These are phyloP conservation scores for Chlamydomonas sp. DNA, from an alignment of 139 green algal species.

Conservation along the genomic window DNA sequence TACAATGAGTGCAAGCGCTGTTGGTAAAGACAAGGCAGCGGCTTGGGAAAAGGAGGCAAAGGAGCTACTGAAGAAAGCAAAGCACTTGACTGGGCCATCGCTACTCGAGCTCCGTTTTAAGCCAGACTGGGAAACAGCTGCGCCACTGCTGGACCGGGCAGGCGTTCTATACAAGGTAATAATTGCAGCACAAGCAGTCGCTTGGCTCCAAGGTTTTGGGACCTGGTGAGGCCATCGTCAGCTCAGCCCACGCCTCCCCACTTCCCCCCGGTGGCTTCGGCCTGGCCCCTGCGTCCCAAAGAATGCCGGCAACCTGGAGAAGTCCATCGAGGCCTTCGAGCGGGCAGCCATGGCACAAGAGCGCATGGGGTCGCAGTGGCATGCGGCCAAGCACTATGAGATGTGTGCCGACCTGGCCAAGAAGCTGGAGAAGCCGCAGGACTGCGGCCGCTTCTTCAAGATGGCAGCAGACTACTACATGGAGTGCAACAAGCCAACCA, in stretches of 20 bases:
- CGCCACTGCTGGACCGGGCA: constrained; percentile 78
- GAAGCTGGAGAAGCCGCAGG: constrained; percentile 44
- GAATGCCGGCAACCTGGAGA: constrained; percentile 62
- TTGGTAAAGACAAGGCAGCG: background rate
- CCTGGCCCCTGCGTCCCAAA: constrained; percentile 9
- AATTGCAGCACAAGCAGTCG: background rate
- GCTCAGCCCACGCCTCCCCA: background rate
- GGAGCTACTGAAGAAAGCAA: constrained; percentile 73
- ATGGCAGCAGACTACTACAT: constrained; percentile 63
- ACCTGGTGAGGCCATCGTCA: background rate
- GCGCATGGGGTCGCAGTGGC: constrained; percentile 72
- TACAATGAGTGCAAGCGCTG: no score
- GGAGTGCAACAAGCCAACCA: constrained; percentile 57
- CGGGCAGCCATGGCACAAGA: constrained; percentile 75
- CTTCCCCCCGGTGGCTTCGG: background rate
- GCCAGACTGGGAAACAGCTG: constrained; percentile 77
- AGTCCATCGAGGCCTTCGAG: constrained; percentile 73
- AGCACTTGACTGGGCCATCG: constrained; percentile 64
- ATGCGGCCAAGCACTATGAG: constrained; percentile 81
- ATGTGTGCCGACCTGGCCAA: constrained; percentile 47
- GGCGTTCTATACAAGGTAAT: constrained; percentile 75
- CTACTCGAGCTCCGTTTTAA: constrained; percentile 75
- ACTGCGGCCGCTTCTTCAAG: constrained; percentile 54
- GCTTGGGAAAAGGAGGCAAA: constrained; percentile 54
- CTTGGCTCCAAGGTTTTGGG: background rate